Evolutionary conservation across 208 protist species (phyloP), one percentile per base, ranked within the genome.

Genomic region (Leishmania braziliensis): DNA sequence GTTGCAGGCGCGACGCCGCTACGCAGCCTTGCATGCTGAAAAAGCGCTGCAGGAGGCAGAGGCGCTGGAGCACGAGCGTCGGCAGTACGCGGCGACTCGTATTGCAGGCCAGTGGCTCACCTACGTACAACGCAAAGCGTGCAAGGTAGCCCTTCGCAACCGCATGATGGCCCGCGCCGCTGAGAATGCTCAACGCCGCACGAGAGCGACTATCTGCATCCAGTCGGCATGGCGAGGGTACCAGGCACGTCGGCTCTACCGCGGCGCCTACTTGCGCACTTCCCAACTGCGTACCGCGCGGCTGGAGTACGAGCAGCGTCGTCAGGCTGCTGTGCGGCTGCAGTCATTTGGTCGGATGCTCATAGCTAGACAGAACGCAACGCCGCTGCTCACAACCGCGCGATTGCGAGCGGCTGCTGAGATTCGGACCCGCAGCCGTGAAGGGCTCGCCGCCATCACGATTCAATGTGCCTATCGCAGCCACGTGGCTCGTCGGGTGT

Each of bases 281-380:
- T 87, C 33, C 79, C 76, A 51, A 63, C 84, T 87, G 48, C 89
- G 92, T 29, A 89, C 78, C 8, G 85, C 86, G 56, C 86, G 88
- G 33, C 53, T 84, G 18, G 86, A 88, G 72, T 90, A 92, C 75
- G 84, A 93, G 77, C 84, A 73, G 5, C 79, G 85, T 23, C 84
- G 89, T 56, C 82, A 90, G 58, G 94, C 92, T 4, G 89, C 92
- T 16, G 86, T 91, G 43, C 91, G 86, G 58, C 75, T 97, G 33
- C 94, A 97, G 83, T 84, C 92, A 1, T 95, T 95, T 75, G 91
- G 86, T 20, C 86, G 94, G 46, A 89, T 89, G 86, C 80, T 97
- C 69, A 89, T 93, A 71, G 88, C 81, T 16, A 75, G 79, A 58
- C 71, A 87, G 26, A 79, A 85, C 18, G 73, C 85, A 1, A 54